Evolutionary conservation across 768 basidiomycete genomes (phyloP).

Genomic region (Mycena amicta): DNA sequence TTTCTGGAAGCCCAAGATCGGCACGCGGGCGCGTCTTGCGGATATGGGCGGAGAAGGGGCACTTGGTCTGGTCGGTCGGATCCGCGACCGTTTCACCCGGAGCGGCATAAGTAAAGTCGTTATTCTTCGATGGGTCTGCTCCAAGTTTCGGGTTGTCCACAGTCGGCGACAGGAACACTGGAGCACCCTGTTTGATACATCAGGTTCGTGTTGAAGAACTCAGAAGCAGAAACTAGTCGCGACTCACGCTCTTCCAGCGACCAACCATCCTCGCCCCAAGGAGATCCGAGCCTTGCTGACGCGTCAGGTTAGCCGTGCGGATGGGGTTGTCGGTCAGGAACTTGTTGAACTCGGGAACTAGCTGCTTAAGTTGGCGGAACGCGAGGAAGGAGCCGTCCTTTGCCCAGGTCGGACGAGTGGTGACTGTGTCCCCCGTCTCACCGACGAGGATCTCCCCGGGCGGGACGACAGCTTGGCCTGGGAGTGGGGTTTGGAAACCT

Average conservation of each 20-base stretch:
- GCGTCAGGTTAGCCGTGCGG: slow-evolving; percentile 14
- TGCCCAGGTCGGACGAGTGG: slow-evolving; percentile 24
- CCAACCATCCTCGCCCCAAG: slow-evolving; percentile 36
- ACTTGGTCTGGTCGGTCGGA: slow-evolving; percentile 11
- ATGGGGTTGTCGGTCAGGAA: slow-evolving; percentile 25
- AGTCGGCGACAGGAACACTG: slow-evolving; percentile 20
- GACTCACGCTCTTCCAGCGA: slow-evolving; percentile 33
- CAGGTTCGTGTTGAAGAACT: not conserved
- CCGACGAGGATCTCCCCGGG: slow-evolving; percentile 25
- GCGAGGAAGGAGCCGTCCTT: slow-evolving; percentile 37
- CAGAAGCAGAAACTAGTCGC: too few relatives aligned
- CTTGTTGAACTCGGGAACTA: slow-evolving; percentile 34
- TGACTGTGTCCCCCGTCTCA: slow-evolving; percentile 24
- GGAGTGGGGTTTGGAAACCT: slow-evolving; percentile 17
- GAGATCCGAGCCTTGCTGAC: slow-evolving; percentile 28
- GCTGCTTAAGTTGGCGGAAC: slow-evolving; percentile 37
- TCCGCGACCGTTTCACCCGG: slow-evolving; percentile 2
- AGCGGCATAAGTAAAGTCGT: slow-evolving; percentile 10
- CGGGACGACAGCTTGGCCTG: slow-evolving; percentile 16
- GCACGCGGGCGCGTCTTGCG: slow-evolving; percentile 30
- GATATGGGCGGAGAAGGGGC: slow-evolving; percentile 2
- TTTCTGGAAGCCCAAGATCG: slow-evolving; percentile 21
- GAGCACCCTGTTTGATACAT: slow-evolving; percentile 18
- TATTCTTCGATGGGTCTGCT: slow-evolving; percentile 9
- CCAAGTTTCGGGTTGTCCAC: slow-evolving; percentile 14